Base-by-base conservation (phyloP, 257 asterid species). In the Cynanchum wilfordii region DNA sequence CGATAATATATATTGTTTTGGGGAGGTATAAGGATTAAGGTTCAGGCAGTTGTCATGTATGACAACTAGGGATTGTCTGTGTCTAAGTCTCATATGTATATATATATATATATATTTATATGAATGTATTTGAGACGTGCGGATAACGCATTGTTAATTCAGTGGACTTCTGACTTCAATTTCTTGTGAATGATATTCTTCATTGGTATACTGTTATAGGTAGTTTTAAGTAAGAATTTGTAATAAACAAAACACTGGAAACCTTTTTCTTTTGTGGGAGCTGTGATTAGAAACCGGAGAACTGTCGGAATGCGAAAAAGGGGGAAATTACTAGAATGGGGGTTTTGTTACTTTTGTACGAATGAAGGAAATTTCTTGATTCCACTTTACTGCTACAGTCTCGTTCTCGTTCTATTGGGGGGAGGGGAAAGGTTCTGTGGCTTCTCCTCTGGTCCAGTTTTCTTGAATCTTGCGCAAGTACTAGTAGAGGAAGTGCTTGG, bases 321-420 rank as follows among this genome's bases (percentile, higher is more conserved):
- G 16, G 68, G 69, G 33, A 67, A 24, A 33, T 66, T 72, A 33
- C 64, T 45, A 25, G 60, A 58, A 38, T 51, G 10, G 12, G 62
- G n/a, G n/a, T n/a, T n/a, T n/a, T n/a, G n/a, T n/a, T n/a, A n/a
- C n/a, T 62, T 58, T 51, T 55, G 30, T 5, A 33, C 8, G 47
- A 42, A 42, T 24, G 36, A 50, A 64, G 55, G 71, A 19, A 47
- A 7, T 12, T 19, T 51, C 42, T 73, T 50, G 44, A 64, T 13
- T 22, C 56, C 55, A 36, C 7, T 13, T 3, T 22, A 70, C 36
- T 47, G 13, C 27, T 36, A 50, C 19, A 12, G 11, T 19, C n/a
- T 20, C 4, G 2, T 33, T 4, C 38, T 24, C 29, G n/a, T n/a
- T 0, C 12, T 10, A 36, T 54, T 5, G 17, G n/a, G 16, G n/a